Evolutionary conservation across 2,329 filamentous ascomycete species (phyloP).

Genomic region (Elsinoe ampelina): DNA sequence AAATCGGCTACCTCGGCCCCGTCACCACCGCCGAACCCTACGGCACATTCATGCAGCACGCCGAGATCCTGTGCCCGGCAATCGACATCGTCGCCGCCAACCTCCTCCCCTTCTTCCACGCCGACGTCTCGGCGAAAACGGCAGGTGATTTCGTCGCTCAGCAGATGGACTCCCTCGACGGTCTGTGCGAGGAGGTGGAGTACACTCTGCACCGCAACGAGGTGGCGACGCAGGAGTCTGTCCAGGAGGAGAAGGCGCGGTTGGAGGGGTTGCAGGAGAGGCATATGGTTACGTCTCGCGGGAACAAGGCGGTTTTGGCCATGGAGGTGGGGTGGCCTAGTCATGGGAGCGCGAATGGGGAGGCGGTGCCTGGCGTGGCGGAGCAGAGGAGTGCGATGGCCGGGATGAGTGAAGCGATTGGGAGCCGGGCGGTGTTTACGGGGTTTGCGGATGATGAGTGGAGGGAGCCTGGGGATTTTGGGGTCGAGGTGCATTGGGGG

Average conservation of each 20-base stretch:
- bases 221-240: neutral
- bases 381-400: constrained; percentile 67
- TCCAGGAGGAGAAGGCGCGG: neutral
- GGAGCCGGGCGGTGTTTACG: constrained; percentile 69
- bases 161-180: constrained; percentile 63
- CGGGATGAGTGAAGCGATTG: constrained; percentile 57
- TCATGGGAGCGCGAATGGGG: constrained; percentile 58
- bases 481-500: constrained; percentile 76
- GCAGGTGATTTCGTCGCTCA: constrained; percentile 68
- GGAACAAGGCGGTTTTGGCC: constrained; percentile 61
- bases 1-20: constrained; percentile 52
- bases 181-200: constrained; percentile 51
- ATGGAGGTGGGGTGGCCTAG: constrained; percentile 89
- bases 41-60: constrained; percentile 60
- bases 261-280: neutral
- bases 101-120: constrained; percentile 92
- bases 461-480: constrained; percentile 62
- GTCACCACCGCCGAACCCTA: constrained; percentile 84
- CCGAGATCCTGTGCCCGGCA: constrained; percentile 54
- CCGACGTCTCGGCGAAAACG: constrained; percentile 48
- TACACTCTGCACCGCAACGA: neutral
- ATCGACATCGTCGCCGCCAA: constrained; percentile 78
- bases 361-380: constrained; percentile 54
- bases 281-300: neutral
- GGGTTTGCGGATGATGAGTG: constrained; percentile 69